Evolutionary conservation across 1,284 basidiomycete genomes (phyloP).

Genomic region (Macrocybe sp.): DNA sequence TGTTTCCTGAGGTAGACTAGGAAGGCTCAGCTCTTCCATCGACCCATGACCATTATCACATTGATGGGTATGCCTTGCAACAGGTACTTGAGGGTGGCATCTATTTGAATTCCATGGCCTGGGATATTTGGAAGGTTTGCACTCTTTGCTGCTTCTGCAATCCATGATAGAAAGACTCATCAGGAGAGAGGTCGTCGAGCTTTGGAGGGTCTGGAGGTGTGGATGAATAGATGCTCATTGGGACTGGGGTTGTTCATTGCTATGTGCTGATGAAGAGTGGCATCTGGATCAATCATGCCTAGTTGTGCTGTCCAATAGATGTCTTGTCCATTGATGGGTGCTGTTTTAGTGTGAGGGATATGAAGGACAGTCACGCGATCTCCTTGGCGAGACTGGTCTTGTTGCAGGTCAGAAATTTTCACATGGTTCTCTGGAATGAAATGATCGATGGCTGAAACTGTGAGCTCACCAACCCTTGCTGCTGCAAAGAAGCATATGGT

Average conservation of each 20-base stretch:
- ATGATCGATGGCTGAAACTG: slow-evolving; percentile 17
- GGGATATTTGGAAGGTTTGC: slow-evolving; percentile 8
- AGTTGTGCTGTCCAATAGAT: slow-evolving; percentile 8
- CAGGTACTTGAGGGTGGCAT: slow-evolving; percentile 12
- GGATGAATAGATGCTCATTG: slow-evolving; percentile 5
- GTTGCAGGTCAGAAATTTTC: slow-evolving; percentile 11
- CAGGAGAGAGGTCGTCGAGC: not conserved
- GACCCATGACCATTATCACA: slow-evolving; percentile 13
- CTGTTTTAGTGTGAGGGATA: slow-evolving; percentile 26
- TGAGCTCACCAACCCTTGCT: slow-evolving; percentile 30
- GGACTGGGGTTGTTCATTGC: slow-evolving; percentile 1
- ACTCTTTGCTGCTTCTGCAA: slow-evolving; percentile 12
- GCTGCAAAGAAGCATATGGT: slow-evolving; percentile 28
- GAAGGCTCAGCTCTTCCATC: slow-evolving; percentile 16
- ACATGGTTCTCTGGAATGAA: slow-evolving; percentile 24
- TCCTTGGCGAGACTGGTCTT: slow-evolving; percentile 10
- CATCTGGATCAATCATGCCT: not conserved
- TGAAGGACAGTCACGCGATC: slow-evolving; percentile 17
- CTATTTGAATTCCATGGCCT: slow-evolving; percentile 29
- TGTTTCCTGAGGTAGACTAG: slow-evolving; percentile 12
- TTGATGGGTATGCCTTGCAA: slow-evolving; percentile 12
- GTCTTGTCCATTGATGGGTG: slow-evolving; percentile 14
- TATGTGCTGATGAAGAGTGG: slow-evolving; percentile 1
- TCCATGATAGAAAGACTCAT: slow-evolving; percentile 16
- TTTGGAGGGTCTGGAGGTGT: not conserved